Base-by-base conservation (phyloP, 2,329 filamentous ascomycete species). In the Ophiostoma ulmi region DNA sequence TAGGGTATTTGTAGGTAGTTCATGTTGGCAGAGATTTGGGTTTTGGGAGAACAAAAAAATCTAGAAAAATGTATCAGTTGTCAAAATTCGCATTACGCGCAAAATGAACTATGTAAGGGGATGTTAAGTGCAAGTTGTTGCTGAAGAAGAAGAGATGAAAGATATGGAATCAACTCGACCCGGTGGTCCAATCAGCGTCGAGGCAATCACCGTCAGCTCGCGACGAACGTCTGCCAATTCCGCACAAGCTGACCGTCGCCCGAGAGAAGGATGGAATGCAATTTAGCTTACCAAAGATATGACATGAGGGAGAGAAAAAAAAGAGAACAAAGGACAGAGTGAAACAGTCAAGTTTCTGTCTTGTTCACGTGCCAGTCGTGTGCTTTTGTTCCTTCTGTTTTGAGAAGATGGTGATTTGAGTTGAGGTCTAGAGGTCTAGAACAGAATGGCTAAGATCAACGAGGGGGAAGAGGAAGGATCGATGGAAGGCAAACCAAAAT, bases 1-100 rank as follows among this genome's bases (percentile, higher is more conserved):
- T 80, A 80, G 10, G 79, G 78, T 35, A 80, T 64, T 70, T 75
- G 74, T 4, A 75, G 17, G 26, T 71, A 73, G 31, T 20, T 38
- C 66, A 68, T 68, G 38, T 7, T 48, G 36, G 64, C 26, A 39
- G 31, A n/a, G 14, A 5, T 65, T 20, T n/a, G 17, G 5, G 1
- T 20, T 2, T 48, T 31, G 31, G 31, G 31, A 31, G 44, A 13
- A 20, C 5, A 48, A 7, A 48, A 38, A 39, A 65, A 38, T 38
- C 61, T n/a, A 65, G 35, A 38, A n/a, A 65, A 39, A 38, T 11
- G n/a, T 20, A 22, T 11, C 8, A 64, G 35, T 22, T 5, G 6
- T 36, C 11, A 35, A 20, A 3, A 14, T 7, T 7, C 5, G 1
- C 26, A 17, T 17, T 26, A n/a, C 17, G 14, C 26, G 31, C n/a